These are phyloP conservation scores for Chrysoporthe puriensis DNA, from an alignment of 2,329 filamentous ascomycete species.

Conservation along the genomic window DNA sequence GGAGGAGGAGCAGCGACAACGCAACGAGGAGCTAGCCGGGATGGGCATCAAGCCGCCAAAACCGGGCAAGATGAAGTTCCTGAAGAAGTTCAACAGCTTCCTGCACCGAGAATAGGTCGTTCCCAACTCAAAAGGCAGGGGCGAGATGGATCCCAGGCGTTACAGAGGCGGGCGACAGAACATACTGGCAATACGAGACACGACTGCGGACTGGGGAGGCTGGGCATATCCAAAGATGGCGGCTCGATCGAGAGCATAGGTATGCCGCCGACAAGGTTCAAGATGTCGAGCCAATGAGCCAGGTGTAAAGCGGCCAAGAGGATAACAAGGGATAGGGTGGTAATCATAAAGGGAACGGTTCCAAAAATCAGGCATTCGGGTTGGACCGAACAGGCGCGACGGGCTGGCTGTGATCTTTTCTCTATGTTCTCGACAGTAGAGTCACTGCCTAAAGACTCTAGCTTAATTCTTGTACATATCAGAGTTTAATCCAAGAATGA, in stretches of 20 bases:
- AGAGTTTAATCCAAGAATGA: slow-evolving; percentile 18
- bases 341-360: neutral
- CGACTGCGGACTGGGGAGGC: neutral
- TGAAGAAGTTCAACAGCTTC: slow-evolving; percentile 19
- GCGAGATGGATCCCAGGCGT: no score
- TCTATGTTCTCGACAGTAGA: neutral
- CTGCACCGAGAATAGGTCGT: neutral
- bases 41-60: slow-evolving; percentile 26
- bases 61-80: slow-evolving; percentile 22
- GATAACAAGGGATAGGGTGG: neutral
- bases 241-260: no score
- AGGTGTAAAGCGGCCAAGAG: neutral
- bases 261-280: neutral
- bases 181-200: neutral
- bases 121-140: neutral
- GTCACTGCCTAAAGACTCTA: slow-evolving; percentile 1
- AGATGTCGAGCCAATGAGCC: neutral
- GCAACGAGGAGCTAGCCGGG: slow-evolving; percentile 22
- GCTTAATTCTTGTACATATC: slow-evolving; percentile 20
- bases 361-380: slow-evolving; percentile 4
- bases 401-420: slow-evolving; percentile 2
- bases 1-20: slow-evolving; percentile 22
- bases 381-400: slow-evolving; percentile 1
- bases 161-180: neutral
- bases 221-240: neutral